These are phyloP conservation scores for Cryptococcus sp. DNA, from an alignment of 1,284 basidiomycete genomes.

Conservation along the genomic window DNA sequence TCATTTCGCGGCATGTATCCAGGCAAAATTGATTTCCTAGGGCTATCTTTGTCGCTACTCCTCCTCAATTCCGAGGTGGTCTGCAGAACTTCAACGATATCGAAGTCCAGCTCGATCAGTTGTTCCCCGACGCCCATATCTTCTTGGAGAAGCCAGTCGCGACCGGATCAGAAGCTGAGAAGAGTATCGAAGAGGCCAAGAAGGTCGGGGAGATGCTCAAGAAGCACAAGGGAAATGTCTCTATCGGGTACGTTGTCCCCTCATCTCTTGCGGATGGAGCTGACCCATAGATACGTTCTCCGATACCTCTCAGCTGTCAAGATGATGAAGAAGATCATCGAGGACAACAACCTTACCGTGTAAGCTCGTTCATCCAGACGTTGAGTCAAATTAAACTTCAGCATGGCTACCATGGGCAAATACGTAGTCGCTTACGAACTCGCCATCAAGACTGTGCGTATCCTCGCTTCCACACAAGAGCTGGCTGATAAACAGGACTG, in stretches of 20 bases:
- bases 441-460: conserved; percentile 32
- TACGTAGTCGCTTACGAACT: conserved; percentile 51
- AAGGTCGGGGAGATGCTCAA: conserved; percentile 68
- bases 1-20: conserved; percentile 54
- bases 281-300: conserved; percentile 46
- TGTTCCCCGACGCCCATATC: conserved; percentile 79
- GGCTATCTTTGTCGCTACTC: conserved; percentile 83
- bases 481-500: conserved; percentile 41
- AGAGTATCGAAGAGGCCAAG: conserved; percentile 47
- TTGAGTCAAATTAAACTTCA: conserved; percentile 1
- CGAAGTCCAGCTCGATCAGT: conserved; percentile 78
- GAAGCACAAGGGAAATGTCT: conserved; percentile 60
- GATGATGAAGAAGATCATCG: conserved; percentile 53
- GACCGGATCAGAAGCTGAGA: conserved; percentile 47
- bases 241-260: conserved; percentile 64
- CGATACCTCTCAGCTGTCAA: conserved; percentile 51
- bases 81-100: conserved; percentile 70
- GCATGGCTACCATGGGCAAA: conserved; percentile 52
- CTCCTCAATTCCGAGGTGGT: conserved; percentile 85
- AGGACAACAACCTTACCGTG: conserved; percentile 53
- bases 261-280: not conserved
- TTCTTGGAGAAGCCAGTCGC: conserved; percentile 79
- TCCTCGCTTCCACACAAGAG: not conserved
- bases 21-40: conserved; percentile 28
- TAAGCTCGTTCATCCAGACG: conserved; percentile 9